Percentiles rank a stretch among this genome's conserved stretches.
Evolutionary conservation across 805 yeast genomes (phyloP).

Genomic region (Zygosaccharomyces lentus): DNA sequence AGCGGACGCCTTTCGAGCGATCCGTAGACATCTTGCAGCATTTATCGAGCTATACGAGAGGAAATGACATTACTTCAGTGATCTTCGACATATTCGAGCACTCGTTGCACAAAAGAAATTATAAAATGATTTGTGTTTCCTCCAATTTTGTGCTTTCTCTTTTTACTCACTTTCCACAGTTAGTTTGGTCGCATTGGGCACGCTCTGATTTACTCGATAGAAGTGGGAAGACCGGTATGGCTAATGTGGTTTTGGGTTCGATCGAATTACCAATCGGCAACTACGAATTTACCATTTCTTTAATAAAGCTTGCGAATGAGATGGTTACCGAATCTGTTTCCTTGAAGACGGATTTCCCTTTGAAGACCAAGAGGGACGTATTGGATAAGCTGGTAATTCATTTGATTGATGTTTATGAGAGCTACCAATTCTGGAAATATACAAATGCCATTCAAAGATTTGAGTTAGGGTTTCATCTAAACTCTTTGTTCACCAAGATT

Average conservation of each 20-base stretch:
- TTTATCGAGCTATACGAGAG: conserved; percentile 43
- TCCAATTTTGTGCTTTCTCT: conserved; percentile 48
- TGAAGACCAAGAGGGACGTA: conserved; percentile 48
- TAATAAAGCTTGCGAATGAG: conserved; percentile 51
- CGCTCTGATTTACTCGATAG: conserved; percentile 62
- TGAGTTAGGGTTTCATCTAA: conserved; percentile 53
- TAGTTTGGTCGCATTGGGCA: conserved; percentile 76
- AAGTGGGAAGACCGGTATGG: conserved; percentile 61
- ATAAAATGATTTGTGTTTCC: conserved; percentile 43
- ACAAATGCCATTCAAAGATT: conserved; percentile 51
- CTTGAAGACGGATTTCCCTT: conserved; percentile 36
- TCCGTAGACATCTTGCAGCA: conserved; percentile 39
- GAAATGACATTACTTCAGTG: conserved; percentile 58
- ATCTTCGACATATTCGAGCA: conserved; percentile 65
- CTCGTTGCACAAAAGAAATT: conserved; percentile 53
- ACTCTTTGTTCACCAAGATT: conserved; percentile 52
- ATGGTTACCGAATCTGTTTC: conserved; percentile 50
- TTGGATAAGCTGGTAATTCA: conserved; percentile 52
- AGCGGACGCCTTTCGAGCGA: conserved; percentile 36
- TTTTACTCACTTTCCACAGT: conserved; percentile 48
- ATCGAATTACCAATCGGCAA: conserved; percentile 67
- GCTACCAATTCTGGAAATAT: conserved; percentile 68
- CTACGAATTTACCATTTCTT: conserved; percentile 57
- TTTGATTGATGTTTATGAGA: conserved; percentile 66
- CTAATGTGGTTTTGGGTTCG: conserved; percentile 59